Percentiles rank a stretch among this genome's conserved stretches.
These are phyloP conservation scores for Ogataea glucozyma DNA, from an alignment of 805 yeast species.

Conservation along the genomic window DNA sequence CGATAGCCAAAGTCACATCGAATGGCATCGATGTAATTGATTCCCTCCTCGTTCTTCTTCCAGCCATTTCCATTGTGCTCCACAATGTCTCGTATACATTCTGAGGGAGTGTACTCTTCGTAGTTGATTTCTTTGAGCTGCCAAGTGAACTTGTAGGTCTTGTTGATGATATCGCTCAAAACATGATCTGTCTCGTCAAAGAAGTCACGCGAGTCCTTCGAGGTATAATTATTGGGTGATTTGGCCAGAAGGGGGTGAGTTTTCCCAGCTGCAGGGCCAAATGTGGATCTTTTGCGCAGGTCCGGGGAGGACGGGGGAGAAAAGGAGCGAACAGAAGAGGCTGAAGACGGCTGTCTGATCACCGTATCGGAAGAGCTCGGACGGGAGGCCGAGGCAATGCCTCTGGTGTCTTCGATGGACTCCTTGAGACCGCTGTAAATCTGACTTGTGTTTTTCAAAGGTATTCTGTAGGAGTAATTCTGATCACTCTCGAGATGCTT, in stretches of 20 bases:
- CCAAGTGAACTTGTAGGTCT: constrained; percentile 36
- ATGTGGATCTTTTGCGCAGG: background rate
- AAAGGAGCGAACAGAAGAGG: background rate
- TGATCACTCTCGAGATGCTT: constrained; percentile 20
- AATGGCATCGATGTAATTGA: constrained; percentile 40
- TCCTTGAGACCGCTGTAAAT: constrained; percentile 29
- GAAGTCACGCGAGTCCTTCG: background rate
- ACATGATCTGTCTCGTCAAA: constrained; percentile 7
- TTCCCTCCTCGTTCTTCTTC: constrained; percentile 51
- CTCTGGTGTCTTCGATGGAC: constrained; percentile 18
- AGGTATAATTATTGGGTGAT: background rate
- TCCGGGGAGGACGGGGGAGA: constrained; percentile 5
- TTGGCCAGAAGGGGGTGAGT: background rate
- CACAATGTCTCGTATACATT: constrained; percentile 73
- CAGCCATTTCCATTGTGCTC: constrained; percentile 66
- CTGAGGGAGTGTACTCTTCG: constrained; percentile 61
- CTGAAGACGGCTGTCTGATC: background rate
- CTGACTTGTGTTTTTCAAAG: constrained; percentile 21
- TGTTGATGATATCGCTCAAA: constrained; percentile 29
- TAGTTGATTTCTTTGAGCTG: constrained; percentile 27
- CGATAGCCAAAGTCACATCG: constrained; percentile 23
- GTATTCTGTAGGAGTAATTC: constrained; percentile 20
- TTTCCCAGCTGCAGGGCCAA: background rate
- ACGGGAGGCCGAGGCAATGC: background rate
- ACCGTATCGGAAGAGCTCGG: constrained; percentile 1